Percentiles rank a stretch among this genome's conserved stretches.
phyloP scores from a whole-genome alignment of 257 asterid genomes.

The Lithospermum erythrorhizon region DNA sequence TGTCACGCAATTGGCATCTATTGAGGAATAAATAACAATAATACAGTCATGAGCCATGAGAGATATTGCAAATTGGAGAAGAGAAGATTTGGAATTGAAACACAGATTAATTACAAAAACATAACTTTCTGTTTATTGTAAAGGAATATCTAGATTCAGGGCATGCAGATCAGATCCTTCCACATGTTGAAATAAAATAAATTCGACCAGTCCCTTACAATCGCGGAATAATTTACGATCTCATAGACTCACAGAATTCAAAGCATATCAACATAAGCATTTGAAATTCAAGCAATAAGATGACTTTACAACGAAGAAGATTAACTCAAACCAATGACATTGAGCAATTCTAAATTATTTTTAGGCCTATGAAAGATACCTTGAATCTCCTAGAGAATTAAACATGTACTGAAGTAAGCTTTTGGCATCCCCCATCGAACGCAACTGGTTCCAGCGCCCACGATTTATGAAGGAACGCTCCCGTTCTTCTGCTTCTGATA shows the following conservation, averaged over 20 bases:
- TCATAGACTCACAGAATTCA: too few species aligned
- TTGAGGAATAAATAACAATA: constrained; percentile 23
- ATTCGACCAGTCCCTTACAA: neutral
- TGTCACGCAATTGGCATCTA: constrained; percentile 92
- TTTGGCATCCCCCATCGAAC: constrained; percentile 96
- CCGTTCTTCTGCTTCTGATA: constrained; percentile 97
- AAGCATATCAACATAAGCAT: too few species aligned
- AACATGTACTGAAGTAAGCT: constrained; percentile 79
- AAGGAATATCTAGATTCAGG: neutral
- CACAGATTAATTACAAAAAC: neutral
- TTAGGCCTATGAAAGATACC: constrained; percentile 27
- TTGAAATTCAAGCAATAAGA: neutral
- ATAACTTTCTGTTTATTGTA: neutral
- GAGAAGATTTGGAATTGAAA: neutral
- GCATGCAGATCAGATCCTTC: neutral
- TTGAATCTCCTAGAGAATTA: constrained; percentile 74
- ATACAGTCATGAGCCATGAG: neutral
- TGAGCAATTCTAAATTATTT: neutral
- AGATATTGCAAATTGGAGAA: neutral
- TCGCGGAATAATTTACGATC: neutral
- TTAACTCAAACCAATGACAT: too few species aligned
- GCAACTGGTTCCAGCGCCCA: constrained; percentile 95
- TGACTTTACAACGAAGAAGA: neutral
- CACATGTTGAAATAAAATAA: neutral
- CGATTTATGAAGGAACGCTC: constrained; percentile 70